These are phyloP conservation scores for Talinum fruticosum DNA, from an alignment of 148 eudicot species.

Conservation along the genomic window DNA sequence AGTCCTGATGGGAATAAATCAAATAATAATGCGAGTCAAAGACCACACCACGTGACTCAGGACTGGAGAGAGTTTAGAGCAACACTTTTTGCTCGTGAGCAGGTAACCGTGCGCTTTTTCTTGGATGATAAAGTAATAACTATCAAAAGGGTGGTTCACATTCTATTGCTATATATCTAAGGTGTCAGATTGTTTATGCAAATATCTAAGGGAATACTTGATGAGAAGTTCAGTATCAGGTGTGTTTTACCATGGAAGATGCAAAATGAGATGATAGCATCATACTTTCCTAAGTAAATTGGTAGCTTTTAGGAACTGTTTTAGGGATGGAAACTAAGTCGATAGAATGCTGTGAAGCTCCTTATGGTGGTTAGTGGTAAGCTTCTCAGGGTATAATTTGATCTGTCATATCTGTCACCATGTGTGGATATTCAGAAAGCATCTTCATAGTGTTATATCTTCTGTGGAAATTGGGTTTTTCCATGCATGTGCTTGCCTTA, in stretches of 20 bases:
- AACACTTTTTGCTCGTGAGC: conserved; percentile 62
- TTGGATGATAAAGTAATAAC: neutral
- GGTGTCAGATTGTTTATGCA: neutral
- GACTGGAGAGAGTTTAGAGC: conserved; percentile 99
- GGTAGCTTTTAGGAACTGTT: neutral
- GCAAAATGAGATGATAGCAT: neutral
- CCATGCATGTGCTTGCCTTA: neutral
- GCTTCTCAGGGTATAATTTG: neutral
- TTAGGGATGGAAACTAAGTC: neutral
- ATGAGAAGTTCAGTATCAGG: neutral
- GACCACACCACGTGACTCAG: conserved; percentile 45
- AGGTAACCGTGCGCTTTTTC: conserved; percentile 40
- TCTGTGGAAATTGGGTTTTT: neutral
- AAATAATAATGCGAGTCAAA: conserved; percentile 41
- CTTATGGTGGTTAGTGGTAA: neutral
- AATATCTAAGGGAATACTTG: neutral
- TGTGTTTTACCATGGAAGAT: neutral
- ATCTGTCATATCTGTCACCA: neutral
- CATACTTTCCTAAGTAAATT: neutral
- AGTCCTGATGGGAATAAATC: conserved; percentile 56
- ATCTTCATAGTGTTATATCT: neutral
- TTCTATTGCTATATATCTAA: neutral
- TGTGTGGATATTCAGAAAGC: neutral
- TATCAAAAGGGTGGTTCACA: neutral
- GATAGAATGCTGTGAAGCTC: neutral